Conservation (phyloP, 306 rosid genomes). For the Vicia sativa region DNA sequence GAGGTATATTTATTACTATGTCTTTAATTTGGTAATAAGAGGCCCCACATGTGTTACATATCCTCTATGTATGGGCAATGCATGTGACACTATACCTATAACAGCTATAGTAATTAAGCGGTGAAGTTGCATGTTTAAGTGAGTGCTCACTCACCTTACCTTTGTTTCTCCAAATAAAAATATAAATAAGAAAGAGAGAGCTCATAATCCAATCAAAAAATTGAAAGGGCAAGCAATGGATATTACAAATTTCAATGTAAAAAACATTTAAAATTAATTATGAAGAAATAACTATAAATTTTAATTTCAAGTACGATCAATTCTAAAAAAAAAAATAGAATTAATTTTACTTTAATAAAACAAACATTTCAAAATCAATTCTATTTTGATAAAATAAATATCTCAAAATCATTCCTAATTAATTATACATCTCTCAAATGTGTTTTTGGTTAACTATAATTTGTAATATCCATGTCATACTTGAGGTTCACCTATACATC, state of each 20-base stretch:
- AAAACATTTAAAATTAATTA: too few relatives aligned
- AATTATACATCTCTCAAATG: too few relatives aligned
- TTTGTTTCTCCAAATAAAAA: constrained; percentile 19
- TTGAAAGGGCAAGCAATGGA: not conserved
- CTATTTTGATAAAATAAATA: too few relatives aligned
- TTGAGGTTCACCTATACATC: not conserved
- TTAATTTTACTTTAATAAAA: too few relatives aligned
- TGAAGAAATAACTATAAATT: too few relatives aligned
- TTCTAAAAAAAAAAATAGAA: too few relatives aligned
- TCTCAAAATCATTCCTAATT: too few relatives aligned
- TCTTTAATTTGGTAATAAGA: constrained; percentile 28
- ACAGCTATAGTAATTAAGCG: constrained; percentile 25
- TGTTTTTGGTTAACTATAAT: not conserved
- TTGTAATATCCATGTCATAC: constrained; percentile 33
- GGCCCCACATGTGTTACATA: constrained; percentile 38
- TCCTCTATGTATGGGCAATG: constrained; percentile 51
- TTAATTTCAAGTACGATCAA: too few relatives aligned
- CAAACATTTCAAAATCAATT: too few relatives aligned
- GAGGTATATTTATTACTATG: constrained; percentile 17
- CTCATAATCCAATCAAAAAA: constrained; percentile 19
- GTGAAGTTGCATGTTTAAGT: constrained; percentile 41
- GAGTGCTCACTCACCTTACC: constrained; percentile 7
- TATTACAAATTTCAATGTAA: too few relatives aligned
- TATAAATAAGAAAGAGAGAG: not conserved
- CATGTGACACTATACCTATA: constrained; percentile 41